Evolutionary conservation across 768 basidiomycete species (phyloP), one percentile per base, ranked within the genome.

Genomic region (Russula griseocarnosa): DNA sequence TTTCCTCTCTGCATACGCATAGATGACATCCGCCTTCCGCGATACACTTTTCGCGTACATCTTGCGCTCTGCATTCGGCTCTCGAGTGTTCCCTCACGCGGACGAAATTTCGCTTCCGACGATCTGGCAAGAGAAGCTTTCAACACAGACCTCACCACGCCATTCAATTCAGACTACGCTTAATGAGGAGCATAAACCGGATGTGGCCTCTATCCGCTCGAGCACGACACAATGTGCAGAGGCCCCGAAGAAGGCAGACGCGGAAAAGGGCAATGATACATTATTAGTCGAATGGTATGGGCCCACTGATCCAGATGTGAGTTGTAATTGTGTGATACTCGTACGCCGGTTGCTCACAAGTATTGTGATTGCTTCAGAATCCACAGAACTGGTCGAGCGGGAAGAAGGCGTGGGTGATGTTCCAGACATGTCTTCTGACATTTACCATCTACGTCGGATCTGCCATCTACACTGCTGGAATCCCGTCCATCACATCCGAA

Each of bases 361-460:
- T 30, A 36, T 36, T 6, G 32, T 38, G 24, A 28, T 32, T n/a
- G 4, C 20, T 57, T 46, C 34, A 58, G 49, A 42, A 63, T 42
- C 60, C 62, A 3, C 51, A n/a, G 40, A 73, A 76, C 58, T 76
- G 75, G 75, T 73, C 73, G 4, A 66, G 69, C 26, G 3, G 49
- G 16, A 76, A 70, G 44, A 70, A 72, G 49, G 61, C 68, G 28
- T 73, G 75, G 55, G 73, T 76, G 16, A 71, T 74, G 20, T 73
- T 72, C 56, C 70, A 70, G 46, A 73, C 75, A n/a, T 73, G 73
- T 54, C 65, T 76, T 51, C 62, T 76, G 54, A 76, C 75, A 1
- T 72, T 75, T 58, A 68, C 70, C 55, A 70, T 76, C 30, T 76
- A 76, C 66, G 72, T 76, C 62, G 75, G 75, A 57, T 73, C 75